These are phyloP conservation scores for Aspergillus jensenii DNA, from an alignment of 2,329 filamentous ascomycete genomes.

Conservation along the genomic window DNA sequence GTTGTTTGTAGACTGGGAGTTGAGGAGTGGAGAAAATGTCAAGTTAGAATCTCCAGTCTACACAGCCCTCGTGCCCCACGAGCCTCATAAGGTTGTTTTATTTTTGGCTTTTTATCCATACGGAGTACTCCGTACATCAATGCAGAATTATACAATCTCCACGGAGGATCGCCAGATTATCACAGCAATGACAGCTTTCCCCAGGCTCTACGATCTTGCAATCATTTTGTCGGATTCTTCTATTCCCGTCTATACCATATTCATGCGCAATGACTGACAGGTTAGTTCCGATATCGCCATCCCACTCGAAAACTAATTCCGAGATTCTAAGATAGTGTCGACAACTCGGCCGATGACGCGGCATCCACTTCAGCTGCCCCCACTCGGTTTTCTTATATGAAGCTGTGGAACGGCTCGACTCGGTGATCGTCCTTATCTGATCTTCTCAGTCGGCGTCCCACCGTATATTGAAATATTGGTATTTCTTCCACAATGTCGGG, in stretches of 20 bases:
- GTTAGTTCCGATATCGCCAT: neutral
- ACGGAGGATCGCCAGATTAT: neutral
- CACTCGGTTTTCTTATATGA: neutral
- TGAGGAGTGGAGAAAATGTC: neutral
- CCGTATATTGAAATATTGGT: neutral
- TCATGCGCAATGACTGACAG: neutral
- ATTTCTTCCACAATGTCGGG: neutral
- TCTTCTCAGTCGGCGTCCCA: neutral
- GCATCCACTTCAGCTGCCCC: neutral
- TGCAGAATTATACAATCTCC: neutral
- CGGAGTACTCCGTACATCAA: neutral
- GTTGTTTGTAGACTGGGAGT: too few relatives aligned
- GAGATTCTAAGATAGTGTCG: constrained; percentile 2
- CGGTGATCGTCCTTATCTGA: constrained; percentile 3
- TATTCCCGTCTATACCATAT: too few relatives aligned
- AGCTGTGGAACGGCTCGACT: neutral
- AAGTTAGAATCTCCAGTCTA: too few relatives aligned
- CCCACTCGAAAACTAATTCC: neutral
- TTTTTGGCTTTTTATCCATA: neutral
- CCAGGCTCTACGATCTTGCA: neutral
- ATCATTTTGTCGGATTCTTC: neutral
- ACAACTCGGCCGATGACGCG: constrained; percentile 1
- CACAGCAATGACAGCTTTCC: neutral
- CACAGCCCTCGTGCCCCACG: too few relatives aligned
- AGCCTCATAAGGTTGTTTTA: neutral